These are phyloP conservation scores for Apophysomyces elegans DNA, from an alignment of 371 early-diverging fungal genomes.

Conservation along the genomic window DNA sequence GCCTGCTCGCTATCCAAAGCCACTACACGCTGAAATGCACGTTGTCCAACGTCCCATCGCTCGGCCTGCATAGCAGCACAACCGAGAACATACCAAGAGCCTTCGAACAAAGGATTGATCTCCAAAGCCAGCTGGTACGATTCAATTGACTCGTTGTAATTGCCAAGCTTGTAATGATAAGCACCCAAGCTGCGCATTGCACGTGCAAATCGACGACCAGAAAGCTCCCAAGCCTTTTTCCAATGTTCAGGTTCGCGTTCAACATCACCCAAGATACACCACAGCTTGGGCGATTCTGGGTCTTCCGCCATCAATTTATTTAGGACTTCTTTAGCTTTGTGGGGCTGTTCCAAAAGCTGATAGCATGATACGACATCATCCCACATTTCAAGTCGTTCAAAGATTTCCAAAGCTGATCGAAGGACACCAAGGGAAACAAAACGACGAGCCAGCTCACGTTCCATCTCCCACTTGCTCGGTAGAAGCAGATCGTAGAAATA, in stretches of 20 bases:
- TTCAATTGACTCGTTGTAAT: conserved; percentile 60
- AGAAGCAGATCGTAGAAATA: conserved; percentile 78
- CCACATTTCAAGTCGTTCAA: conserved; percentile 91
- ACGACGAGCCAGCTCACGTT: conserved; percentile 87
- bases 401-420: conserved; percentile 91
- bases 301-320: conserved; percentile 63
- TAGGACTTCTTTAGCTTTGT: conserved; percentile 82
- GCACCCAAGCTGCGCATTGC: conserved; percentile 94
- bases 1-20: conserved; percentile 82
- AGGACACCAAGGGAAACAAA: conserved; percentile 86
- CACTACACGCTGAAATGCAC: conserved; percentile 81
- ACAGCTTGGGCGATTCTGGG: conserved; percentile 82
- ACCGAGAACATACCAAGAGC: conserved; percentile 95
- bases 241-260: conserved; percentile 78
- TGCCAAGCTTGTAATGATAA: conserved; percentile 68
- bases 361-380: conserved; percentile 90
- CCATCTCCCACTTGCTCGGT: conserved; percentile 95
- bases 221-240: conserved; percentile 89
- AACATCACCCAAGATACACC: conserved; percentile 90
- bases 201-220: conserved; percentile 79
- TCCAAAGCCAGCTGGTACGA: conserved; percentile 75
- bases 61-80: conserved; percentile 89
- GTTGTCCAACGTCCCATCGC: conserved; percentile 76
- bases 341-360: conserved; percentile 78
- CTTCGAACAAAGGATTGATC: conserved; percentile 95